Base-by-base conservation (phyloP, 2,329 filamentous ascomycete species). In the Sclerotiophoma versabilis region DNA sequence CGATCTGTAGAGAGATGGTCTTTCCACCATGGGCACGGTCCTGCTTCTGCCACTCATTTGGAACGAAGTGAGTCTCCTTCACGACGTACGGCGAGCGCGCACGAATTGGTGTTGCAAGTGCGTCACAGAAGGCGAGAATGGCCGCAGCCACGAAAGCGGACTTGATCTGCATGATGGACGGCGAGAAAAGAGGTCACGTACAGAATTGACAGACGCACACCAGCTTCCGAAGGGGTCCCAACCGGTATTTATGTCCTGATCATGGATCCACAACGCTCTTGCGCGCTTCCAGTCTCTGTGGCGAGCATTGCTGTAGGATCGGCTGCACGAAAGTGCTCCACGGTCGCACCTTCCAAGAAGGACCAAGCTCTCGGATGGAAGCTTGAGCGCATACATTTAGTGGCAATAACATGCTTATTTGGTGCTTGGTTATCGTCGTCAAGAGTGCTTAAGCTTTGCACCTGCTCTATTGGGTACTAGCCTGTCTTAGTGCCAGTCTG, bases 1-100 rank as follows among this genome's bases (percentile, higher is more conserved):
- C 84, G 64, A 87, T 86, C 43, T 84, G 80, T 39, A 87, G 71
- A 29, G 83, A 73, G 55, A 87, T 79, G 27, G 77, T 72, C 56
- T 83, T 78, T 15, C 76, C 70, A 37, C 78, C 75, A 32, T 81
- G 76, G 2, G 83, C 80, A 26, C 77, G 72, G 32, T 76, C 77
- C 39, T 80, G 65, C 54, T 75, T 76, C 8, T 70, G 76, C 84
- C 84, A 87, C 48, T 73, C 74, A 25, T 72, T 69, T 6, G 84
- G 84, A 10, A 82, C 79, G 59, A 71, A 60, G 66, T 86, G 83
- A 14, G 74, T 76, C 55, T 86, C 84, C 72, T 87, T 87, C 59
- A 87, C 75, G 6, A 72, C 71, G 64, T 84, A 84, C 1, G 75
- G 68, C 22, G 77, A 75, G 33, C 77, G 74, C 7, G 74, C 62